Conservation (phyloP, 257 asterid genomes). For the Penstemon barbatus region DNA sequence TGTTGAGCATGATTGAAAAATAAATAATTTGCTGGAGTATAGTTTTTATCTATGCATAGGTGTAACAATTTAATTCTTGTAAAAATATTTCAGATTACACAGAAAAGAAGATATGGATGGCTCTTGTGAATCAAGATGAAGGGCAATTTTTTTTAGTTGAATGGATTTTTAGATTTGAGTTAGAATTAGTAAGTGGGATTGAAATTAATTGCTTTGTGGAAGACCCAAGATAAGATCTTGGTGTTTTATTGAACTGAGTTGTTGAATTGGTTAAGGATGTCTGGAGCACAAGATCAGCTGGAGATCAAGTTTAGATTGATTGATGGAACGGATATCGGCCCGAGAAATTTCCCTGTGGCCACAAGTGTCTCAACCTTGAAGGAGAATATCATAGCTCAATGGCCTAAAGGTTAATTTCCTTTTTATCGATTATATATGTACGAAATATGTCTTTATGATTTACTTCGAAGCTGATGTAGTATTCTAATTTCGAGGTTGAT, state of each 20-base stretch:
- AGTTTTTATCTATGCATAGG: slow-evolving; percentile 3
- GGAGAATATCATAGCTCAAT: slow-evolving; percentile 79
- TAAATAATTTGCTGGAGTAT: not conserved
- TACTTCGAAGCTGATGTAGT: not conserved
- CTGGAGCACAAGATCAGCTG: slow-evolving; percentile 73
- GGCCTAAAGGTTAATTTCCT: slow-evolving; percentile 79
- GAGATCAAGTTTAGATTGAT: slow-evolving; percentile 89
- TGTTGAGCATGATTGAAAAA: slow-evolving; percentile 32
- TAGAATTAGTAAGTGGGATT: slow-evolving; percentile 27
- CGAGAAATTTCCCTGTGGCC: slow-evolving; percentile 62
- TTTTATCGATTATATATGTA: not conserved
- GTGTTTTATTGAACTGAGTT: slow-evolving; percentile 27
- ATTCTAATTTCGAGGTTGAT: not conserved
- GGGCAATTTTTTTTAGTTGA: slow-evolving; percentile 30
- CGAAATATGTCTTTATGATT: slow-evolving; percentile 9
- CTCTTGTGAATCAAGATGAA: slow-evolving; percentile 33
- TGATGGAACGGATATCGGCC: slow-evolving; percentile 92
- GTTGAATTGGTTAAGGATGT: slow-evolving; percentile 42
- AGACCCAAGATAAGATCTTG: slow-evolving; percentile 39
- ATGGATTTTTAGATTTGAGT: slow-evolving; percentile 38
- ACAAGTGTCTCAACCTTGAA: slow-evolving; percentile 78
- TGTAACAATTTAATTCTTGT: slow-evolving; percentile 6
- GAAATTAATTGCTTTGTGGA: slow-evolving; percentile 32
- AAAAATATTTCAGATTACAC: slow-evolving; percentile 16
- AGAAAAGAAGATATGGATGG: slow-evolving; percentile 37